phyloP scores from a whole-genome alignment of 129 eudicot genomes.

The Pulicaria dysenterica region DNA sequence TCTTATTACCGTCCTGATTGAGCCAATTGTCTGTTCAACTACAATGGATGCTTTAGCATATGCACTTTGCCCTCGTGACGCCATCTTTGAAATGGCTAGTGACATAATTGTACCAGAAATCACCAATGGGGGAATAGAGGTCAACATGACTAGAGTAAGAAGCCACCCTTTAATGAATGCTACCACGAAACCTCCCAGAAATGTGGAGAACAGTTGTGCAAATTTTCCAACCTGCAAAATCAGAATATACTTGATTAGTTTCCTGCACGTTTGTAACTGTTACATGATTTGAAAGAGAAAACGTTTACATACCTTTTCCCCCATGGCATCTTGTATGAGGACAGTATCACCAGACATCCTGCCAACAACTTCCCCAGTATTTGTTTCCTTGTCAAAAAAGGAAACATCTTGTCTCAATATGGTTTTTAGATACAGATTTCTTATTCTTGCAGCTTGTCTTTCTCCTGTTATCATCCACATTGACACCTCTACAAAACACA shows the following conservation, averaged over 20 bases:
- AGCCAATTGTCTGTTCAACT: slow-evolving; percentile 79
- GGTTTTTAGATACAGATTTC: slow-evolving; percentile 67
- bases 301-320: slow-evolving; percentile 57
- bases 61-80: slow-evolving; percentile 67
- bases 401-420: slow-evolving; percentile 76
- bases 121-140: slow-evolving; percentile 62
- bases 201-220: slow-evolving; percentile 55
- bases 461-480: slow-evolving; percentile 91
- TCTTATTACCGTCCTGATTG: slow-evolving; percentile 66
- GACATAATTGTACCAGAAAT: slow-evolving; percentile 67
- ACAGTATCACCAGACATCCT: slow-evolving; percentile 89
- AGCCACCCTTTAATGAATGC: slow-evolving; percentile 82
- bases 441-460: slow-evolving; percentile 78
- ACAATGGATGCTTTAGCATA: slow-evolving; percentile 71
- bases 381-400: slow-evolving; percentile 76
- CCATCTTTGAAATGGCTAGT: slow-evolving; percentile 50
- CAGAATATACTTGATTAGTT: slow-evolving; percentile 8
- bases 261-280: background rate
- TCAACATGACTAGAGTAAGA: slow-evolving; percentile 72
- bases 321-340: slow-evolving; percentile 89
- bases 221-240: slow-evolving; percentile 71
- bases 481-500: slow-evolving; percentile 62
- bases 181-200: slow-evolving; percentile 70
- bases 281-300: too few relatives aligned
- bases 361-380: slow-evolving; percentile 80